A percentile compares a stretch with the other conserved stretches of the same genome.
Conservation (phyloP, 2,329 filamentous ascomycete genomes). For the Alternaria gansuensis region DNA sequence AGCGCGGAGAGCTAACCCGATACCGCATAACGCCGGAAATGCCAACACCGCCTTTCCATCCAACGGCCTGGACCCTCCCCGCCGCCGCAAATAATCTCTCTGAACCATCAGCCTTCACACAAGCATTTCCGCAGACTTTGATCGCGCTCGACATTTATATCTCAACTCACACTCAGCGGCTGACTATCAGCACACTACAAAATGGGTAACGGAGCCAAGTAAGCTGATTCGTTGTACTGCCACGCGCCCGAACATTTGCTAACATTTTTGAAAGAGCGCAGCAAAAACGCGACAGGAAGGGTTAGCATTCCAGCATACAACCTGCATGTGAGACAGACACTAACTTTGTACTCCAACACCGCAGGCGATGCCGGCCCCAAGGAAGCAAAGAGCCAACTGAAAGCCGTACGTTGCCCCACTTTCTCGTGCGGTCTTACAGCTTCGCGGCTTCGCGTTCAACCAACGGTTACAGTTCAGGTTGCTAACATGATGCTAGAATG, state of each 20-base stretch:
- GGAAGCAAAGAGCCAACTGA: constrained; percentile 10
- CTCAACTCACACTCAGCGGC: constrained; percentile 24
- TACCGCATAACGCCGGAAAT: constrained; percentile 19
- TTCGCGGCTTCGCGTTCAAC: not conserved
- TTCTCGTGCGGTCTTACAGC: not conserved
- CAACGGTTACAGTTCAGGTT: not conserved
- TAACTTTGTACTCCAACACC: not conserved
- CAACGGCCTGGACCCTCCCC: constrained; percentile 34
- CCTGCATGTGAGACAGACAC: constrained; percentile 32
- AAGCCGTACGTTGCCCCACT: constrained; percentile 41
- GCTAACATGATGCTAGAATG: constrained; percentile 63
- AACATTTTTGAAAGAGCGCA: constrained; percentile 43
- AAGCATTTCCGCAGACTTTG: constrained; percentile 18
- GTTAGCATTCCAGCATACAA: constrained; percentile 32
- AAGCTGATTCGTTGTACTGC: constrained; percentile 17
- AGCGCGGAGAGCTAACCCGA: constrained; percentile 26
- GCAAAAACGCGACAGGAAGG: constrained; percentile 52
- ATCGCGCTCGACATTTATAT: constrained; percentile 17
- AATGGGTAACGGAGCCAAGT: constrained; percentile 54
- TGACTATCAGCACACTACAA: constrained; percentile 32
- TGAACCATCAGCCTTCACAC: constrained; percentile 21
- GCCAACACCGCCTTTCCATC: constrained; percentile 21
- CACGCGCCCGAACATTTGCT: constrained; percentile 20
- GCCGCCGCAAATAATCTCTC: constrained; percentile 41
- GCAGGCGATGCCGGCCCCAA: constrained; percentile 7